phyloP scores from a whole-genome alignment of 1,284 basidiomycete genomes.

The Limonomyces culmigenus region DNA sequence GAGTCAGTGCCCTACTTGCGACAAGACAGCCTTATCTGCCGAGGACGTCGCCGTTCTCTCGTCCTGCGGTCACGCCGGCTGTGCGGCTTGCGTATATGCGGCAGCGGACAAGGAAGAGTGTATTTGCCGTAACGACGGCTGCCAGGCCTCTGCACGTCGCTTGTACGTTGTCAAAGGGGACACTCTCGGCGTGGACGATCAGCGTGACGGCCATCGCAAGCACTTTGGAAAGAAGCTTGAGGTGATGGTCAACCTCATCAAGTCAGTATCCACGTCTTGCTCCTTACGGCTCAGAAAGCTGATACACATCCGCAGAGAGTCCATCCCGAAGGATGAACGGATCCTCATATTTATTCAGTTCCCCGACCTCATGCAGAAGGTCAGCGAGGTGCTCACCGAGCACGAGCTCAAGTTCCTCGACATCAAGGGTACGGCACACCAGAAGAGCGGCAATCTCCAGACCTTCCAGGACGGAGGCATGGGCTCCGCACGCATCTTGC shows the following conservation, averaged over 20 bases:
- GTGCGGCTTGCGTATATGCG: constrained; percentile 51
- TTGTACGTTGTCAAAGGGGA: constrained; percentile 74
- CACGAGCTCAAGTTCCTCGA: constrained; percentile 67
- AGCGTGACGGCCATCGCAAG: constrained; percentile 52
- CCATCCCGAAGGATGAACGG: constrained; percentile 61
- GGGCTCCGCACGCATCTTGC: constrained; percentile 49
- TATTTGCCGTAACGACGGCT: constrained; percentile 50
- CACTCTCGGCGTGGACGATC: constrained; percentile 72
- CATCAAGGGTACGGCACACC: constrained; percentile 63
- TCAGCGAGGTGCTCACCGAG: constrained; percentile 62
- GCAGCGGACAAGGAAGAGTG: constrained; percentile 71
- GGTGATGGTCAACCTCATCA: constrained; percentile 68
- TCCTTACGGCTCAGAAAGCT: neutral
- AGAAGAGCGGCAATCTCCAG: constrained; percentile 68
- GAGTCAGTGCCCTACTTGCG: constrained; percentile 48
- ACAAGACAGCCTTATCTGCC: constrained; percentile 34
- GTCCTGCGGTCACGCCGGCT: constrained; percentile 82
- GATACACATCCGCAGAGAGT: constrained; percentile 24
- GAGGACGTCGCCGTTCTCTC: constrained; percentile 71
- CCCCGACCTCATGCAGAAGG: constrained; percentile 81
- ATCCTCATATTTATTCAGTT: constrained; percentile 91
- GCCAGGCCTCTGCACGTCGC: constrained; percentile 54
- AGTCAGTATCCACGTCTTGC: constrained; percentile 26
- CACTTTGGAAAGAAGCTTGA: constrained; percentile 86
- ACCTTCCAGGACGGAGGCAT: constrained; percentile 66